Base-by-base conservation (phyloP, 805 yeast species). In the Wickerhamomyces rabaulensis region DNA sequence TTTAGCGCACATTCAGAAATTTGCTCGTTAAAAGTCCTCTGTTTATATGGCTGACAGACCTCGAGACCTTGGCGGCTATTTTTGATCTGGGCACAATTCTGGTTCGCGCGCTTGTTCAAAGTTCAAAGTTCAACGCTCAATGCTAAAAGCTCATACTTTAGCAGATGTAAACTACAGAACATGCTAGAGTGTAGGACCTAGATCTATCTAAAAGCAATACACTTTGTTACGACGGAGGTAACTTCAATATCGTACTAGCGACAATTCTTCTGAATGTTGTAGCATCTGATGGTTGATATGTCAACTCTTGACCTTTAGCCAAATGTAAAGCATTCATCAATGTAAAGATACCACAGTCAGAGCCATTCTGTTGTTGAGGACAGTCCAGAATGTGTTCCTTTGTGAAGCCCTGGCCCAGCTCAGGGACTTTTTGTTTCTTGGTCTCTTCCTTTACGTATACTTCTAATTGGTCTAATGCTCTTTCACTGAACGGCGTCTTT, bases 331-430 rank as follows among this genome's bases (percentile, higher is more conserved):
- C 87, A 41, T 82, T 84, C 46, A 90, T 79, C 63, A 97, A 85
- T 3, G 95, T 78, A 60, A 91, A 94, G 2, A 92, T 95, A 8
- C 99, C 99, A 69, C 99, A 94, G 64, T 94, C 99, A 54, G 63
- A 87, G 0, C 97, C 97, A 60, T 94, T 94, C 23, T 74, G 70
- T 62, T 94, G 99, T 54, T 84, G 87, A 1, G 99, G 98, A 39
- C 91, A 74, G n/a, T 66, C 61, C 2, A 63, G 51, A 3, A 61
- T 40, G 35, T 66, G 71, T 15, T 50, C 46, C 17, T 64, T 46
- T 15, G 61, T 63, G 42, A 61, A 65, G 19, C 67, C 69, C 31
- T 61, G 50, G 7, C 72, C 71, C 12, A 63, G 37, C 5, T 47
- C 56, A 1, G 57, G 59, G 33, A 55, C 57, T 1, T 69, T 66